Evolutionary conservation across 1,139 yeast species (phyloP).

Genomic region (Suhomyces bokatorum): DNA sequence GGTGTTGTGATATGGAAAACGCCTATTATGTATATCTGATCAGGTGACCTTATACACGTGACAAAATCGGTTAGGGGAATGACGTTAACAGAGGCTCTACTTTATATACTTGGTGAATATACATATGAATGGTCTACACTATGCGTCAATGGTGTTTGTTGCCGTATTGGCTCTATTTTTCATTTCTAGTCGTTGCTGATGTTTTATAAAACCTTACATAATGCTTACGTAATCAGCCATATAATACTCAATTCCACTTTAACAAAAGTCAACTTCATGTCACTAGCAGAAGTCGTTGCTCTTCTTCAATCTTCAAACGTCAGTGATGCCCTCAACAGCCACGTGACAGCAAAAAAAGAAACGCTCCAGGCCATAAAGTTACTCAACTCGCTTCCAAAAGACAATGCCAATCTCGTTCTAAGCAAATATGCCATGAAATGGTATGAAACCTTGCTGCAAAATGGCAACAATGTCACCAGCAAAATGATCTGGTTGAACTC

Average conservation of each 20-base stretch:
- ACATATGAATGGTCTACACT: no score
- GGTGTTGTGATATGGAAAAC: background rate
- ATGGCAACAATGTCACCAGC: conserved; percentile 18
- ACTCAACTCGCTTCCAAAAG: conserved; percentile 24
- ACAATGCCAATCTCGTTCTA: conserved; percentile 3
- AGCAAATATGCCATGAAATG: conserved; percentile 17
- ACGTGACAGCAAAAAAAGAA: conserved; percentile 19
- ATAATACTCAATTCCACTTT: background rate
- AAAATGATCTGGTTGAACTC: conserved; percentile 51
- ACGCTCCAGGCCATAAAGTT: conserved; percentile 29
- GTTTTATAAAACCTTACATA: no score
- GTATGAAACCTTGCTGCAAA: conserved; percentile 21
- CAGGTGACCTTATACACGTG: background rate
- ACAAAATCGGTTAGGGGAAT: no score
- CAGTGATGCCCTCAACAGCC: conserved; percentile 18
- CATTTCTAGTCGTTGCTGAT: no score
- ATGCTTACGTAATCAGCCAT: background rate
- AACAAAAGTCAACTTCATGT: background rate
- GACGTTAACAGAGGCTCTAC: no score
- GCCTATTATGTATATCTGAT: background rate
- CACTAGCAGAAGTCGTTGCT: conserved; percentile 8
- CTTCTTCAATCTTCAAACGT: conserved; percentile 20
- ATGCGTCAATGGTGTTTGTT: no score
- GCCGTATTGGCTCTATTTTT: no score
- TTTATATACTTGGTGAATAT: no score